Evolutionary conservation across 2,329 filamentous ascomycete genomes (phyloP).

Genomic region (Neoarthrinium moseri): DNA sequence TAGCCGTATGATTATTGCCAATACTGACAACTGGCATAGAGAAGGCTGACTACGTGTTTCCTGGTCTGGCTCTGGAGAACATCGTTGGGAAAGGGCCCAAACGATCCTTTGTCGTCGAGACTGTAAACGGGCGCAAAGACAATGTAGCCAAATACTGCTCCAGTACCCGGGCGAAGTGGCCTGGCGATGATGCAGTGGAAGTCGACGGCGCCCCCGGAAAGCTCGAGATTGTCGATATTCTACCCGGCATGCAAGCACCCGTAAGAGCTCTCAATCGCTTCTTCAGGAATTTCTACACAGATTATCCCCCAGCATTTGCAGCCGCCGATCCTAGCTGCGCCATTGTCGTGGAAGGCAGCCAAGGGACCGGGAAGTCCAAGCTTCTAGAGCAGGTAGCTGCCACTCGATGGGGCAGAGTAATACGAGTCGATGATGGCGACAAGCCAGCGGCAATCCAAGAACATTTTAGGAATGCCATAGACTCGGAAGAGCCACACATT

Average conservation of each 20-base stretch:
- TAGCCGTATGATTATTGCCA: neutral
- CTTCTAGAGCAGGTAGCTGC: constrained; percentile 67
- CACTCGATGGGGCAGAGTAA: constrained; percentile 69
- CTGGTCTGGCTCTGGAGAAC: constrained; percentile 70
- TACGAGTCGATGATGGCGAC: constrained; percentile 55
- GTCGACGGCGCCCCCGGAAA: constrained; percentile 23
- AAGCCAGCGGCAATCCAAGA: constrained; percentile 62
- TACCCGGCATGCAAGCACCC: constrained; percentile 69
- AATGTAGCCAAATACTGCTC: constrained; percentile 43
- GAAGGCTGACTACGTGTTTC: constrained; percentile 66
- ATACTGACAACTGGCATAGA: constrained; percentile 32
- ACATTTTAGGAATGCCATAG: constrained; percentile 66
- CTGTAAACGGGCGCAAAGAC: constrained; percentile 52
- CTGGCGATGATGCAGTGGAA: constrained; percentile 26
- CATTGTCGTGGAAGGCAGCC: constrained; percentile 75
- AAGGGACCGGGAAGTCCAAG: constrained; percentile 81
- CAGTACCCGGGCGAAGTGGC: constrained; percentile 37
- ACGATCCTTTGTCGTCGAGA: constrained; percentile 57
- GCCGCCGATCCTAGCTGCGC: constrained; percentile 44
- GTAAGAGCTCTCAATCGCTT: constrained; percentile 66
- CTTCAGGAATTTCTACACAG: constrained; percentile 53
- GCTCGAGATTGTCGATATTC: constrained; percentile 48
- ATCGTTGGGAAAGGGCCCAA: constrained; percentile 54
- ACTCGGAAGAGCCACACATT: constrained; percentile 67
- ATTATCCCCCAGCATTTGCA: constrained; percentile 32